Evolutionary conservation across 345 rosid genomes (phyloP).

Genomic region (Hibiscus tridactylites): DNA sequence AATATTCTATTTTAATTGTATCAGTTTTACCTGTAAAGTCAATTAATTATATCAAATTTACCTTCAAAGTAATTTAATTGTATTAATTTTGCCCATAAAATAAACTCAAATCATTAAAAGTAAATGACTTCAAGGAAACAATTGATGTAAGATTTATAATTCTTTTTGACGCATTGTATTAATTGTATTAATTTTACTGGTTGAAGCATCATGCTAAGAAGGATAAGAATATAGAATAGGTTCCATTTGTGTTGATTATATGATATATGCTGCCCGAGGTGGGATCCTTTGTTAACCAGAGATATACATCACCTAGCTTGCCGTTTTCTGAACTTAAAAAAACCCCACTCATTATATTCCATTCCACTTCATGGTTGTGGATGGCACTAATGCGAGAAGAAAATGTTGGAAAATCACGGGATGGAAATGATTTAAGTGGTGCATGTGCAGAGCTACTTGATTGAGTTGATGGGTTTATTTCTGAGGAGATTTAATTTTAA

Average conservation of each 20-base stretch:
- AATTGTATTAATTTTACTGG: too few species aligned
- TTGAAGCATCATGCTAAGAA: not conserved
- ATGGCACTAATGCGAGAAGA: not conserved
- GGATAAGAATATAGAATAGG: conserved; percentile 7
- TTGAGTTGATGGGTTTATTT: not conserved
- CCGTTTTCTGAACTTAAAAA: not conserved
- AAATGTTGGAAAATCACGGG: not conserved
- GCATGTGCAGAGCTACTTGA: not conserved
- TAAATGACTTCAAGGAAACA: too few species aligned
- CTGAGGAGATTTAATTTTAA: too few species aligned
- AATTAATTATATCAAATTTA: too few species aligned
- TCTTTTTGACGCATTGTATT: too few species aligned
- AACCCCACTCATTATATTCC: conserved; percentile 11
- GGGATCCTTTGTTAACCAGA: not conserved
- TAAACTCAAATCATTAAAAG: too few species aligned
- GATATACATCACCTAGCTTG: not conserved
- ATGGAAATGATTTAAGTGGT: not conserved
- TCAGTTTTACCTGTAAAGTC: too few species aligned
- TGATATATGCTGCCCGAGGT: not conserved
- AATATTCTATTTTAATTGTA: too few species aligned
- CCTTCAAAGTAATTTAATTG: too few species aligned
- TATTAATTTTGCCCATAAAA: too few species aligned
- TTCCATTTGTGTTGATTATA: conserved; percentile 6
- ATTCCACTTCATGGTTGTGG: conserved; percentile 8
- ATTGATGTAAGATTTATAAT: too few species aligned